Evolutionary conservation across 768 basidiomycete genomes (phyloP).

Genomic region (Glaciozyma martinii): DNA sequence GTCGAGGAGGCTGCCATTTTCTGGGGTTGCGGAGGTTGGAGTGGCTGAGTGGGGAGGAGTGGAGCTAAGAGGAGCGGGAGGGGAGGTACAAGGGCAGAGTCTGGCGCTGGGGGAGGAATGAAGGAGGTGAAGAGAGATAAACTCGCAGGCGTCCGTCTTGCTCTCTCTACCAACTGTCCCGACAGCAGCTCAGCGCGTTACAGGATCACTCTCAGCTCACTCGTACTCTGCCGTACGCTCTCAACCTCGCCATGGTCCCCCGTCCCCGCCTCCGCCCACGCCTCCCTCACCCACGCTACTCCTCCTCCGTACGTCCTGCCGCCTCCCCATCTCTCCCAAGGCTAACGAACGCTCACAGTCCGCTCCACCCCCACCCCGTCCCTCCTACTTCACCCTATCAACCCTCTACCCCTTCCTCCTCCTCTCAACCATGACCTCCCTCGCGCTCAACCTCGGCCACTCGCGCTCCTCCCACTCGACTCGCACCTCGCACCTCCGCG

Average conservation of each 20-base stretch:
- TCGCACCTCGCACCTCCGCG: slow-evolving; percentile 11
- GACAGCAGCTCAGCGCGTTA: no score
- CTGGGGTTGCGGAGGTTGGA: background rate
- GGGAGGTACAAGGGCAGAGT: no score
- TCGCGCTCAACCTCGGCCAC: slow-evolving; percentile 28
- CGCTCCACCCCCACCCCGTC: slow-evolving; percentile 10
- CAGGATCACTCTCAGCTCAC: no score
- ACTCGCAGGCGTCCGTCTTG: no score
- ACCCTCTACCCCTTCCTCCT: slow-evolving; percentile 30
- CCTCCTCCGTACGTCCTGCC: background rate
- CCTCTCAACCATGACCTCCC: slow-evolving; percentile 26
- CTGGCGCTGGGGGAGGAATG: no score
- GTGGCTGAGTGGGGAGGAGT: background rate
- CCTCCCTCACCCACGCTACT: background rate
- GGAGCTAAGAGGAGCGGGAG: no score
- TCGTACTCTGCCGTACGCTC: no score
- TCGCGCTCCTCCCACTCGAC: slow-evolving; percentile 4
- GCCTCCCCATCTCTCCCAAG: background rate
- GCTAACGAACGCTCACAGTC: background rate
- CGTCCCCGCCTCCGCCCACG: no score
- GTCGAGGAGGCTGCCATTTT: slow-evolving; percentile 14
- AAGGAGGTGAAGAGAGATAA: no score
- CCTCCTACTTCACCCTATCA: slow-evolving; percentile 7
- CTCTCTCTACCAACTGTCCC: no score
- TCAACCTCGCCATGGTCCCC: background rate